phyloP scores from a whole-genome alignment of 163 green algal genomes.

The Chlorella variabilis region DNA sequence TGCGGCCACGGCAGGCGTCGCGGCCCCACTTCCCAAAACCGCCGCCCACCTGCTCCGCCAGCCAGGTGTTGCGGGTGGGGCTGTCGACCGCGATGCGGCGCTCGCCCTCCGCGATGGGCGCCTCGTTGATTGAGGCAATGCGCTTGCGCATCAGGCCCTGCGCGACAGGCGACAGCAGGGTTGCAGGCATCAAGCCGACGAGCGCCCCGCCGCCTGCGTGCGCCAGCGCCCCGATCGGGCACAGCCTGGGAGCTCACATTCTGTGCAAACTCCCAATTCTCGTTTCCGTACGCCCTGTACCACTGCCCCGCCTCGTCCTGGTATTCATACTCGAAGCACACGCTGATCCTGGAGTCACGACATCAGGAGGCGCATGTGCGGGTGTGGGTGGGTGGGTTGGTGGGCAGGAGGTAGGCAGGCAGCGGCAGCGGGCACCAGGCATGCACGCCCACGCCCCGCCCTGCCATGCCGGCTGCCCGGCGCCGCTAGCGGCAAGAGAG shows the following conservation, averaged over 20 bases:
- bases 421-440: no score
- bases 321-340: slow-evolving; percentile 63
- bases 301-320: slow-evolving; percentile 52
- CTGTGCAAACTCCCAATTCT: slow-evolving; percentile 65
- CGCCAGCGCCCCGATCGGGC: no score
- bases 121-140: slow-evolving; percentile 60
- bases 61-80: slow-evolving; percentile 10
- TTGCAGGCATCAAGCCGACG: neutral
- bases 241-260: neutral
- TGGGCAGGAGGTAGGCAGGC: no score
- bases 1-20: no score
- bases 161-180: neutral
- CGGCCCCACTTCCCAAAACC: neutral
- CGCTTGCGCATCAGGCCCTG: slow-evolving; percentile 58
- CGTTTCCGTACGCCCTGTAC: slow-evolving; percentile 59
- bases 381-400: no score
- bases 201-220: no score
- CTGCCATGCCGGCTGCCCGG: no score
- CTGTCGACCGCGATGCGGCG: slow-evolving; percentile 43
- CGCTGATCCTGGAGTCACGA: no score
- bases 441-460: no score
- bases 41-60: neutral
- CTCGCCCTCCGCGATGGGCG: slow-evolving; percentile 39
- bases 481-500: no score
- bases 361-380: no score